Conservation (phyloP, 2,329 filamentous ascomycete species). For the Aspergillus sclerotialis region DNA sequence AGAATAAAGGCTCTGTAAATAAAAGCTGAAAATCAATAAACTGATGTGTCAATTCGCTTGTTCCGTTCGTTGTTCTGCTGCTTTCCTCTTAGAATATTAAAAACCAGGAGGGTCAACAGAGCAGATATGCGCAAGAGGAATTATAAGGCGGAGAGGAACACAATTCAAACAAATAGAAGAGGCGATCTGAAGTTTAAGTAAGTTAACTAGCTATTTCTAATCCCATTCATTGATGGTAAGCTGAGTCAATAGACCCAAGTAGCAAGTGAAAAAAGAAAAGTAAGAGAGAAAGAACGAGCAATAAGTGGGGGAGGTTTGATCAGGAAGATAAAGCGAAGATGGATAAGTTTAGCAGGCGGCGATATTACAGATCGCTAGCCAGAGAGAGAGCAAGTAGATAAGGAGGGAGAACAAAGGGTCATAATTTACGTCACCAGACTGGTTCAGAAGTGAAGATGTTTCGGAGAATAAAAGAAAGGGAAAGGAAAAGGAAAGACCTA, state of each 20-base stretch:
- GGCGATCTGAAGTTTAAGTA: too few relatives aligned
- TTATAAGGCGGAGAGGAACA: constrained; percentile 9
- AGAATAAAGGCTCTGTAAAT: too few relatives aligned
- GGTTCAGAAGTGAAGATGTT: constrained; percentile 6
- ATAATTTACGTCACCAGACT: constrained; percentile 3
- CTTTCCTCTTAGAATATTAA: too few relatives aligned
- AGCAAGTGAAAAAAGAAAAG: constrained; percentile 6
- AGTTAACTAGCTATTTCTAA: too few relatives aligned
- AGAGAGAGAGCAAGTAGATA: constrained; percentile 3
- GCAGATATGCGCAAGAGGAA: too few relatives aligned
- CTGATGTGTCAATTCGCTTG: too few relatives aligned
- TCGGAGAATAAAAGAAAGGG: constrained; percentile 8
- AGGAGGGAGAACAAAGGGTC: constrained; percentile 7
- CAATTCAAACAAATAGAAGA: constrained; percentile 1
- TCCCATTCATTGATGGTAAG: too few relatives aligned
- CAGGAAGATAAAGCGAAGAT: constrained; percentile 3
- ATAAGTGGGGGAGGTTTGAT: constrained; percentile 4
- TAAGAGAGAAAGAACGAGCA: background rate
- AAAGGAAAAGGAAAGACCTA: constrained; percentile 2
- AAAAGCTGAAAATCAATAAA: too few relatives aligned
- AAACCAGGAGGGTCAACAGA: too few relatives aligned
- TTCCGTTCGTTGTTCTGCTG: too few relatives aligned
- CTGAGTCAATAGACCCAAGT: too few relatives aligned
- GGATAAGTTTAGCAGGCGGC: constrained; percentile 8
- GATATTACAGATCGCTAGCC: constrained; percentile 8